Base-by-base conservation (phyloP, 2,329 filamentous ascomycete species). In the Trichoderma oligosporum region DNA sequence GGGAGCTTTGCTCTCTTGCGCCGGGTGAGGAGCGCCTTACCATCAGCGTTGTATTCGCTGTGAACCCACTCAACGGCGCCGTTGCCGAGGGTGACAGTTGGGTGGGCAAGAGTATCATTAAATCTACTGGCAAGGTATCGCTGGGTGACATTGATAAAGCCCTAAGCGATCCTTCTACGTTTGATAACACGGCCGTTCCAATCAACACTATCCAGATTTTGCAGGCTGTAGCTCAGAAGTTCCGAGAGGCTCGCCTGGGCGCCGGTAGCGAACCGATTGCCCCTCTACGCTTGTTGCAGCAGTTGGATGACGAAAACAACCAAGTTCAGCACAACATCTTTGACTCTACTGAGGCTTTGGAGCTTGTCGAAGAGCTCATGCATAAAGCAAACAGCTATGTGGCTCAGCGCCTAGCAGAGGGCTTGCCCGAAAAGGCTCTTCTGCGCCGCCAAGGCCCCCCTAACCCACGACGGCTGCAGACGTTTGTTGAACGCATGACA, bases 291-390 rank as follows among this genome's bases (percentile, higher is more conserved):
- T 82, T 99, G 45, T 79, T 97, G 61, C 91, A 96, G 73, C 92
- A 96, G 74, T 82, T 97, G 38, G 94, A 99, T 65, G 94, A 99
- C 65, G 94, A 99, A 79, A 97, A 97, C 72, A 91, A 97, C 53
- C 94, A 93, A 2, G 92, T 97, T 38, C 91, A 96, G 76, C 85
- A 91, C 71, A 99, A 97, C 76, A 89, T 99, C 62, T 99, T 97
- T 68, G 87, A 97, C 71, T 93, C 90, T 27, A 91, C 90, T 11
- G 80, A 87, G 8, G 90, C 92, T 2, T 91, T 95, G 62, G 93
- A 97, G 75, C 83, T 97, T 61, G 90, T 97, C 42, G 94, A 99
- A 72, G 94, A 99, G 76, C 79, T 99, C 53, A 87, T 91, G 76
- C 89, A 96, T 79, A 96, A 95, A 78, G 89, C 90, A 58, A 97